phyloP scores from a whole-genome alignment of 75 land plant genomes.

The Pinus tabuliformis region DNA sequence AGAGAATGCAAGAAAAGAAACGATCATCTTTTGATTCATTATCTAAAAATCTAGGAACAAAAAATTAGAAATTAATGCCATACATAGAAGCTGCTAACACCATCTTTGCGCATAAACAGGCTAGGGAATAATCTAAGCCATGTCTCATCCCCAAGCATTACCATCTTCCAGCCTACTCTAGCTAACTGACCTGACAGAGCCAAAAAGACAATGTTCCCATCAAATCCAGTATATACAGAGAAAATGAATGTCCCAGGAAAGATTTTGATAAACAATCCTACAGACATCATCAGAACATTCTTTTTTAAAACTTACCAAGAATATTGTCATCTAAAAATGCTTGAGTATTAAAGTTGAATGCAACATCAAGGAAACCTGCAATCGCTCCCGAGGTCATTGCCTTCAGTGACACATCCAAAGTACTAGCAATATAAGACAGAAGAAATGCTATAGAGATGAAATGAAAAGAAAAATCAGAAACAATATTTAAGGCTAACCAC shows the following conservation, averaged over 20 bases:
- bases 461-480: background rate
- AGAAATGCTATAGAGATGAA: background rate
- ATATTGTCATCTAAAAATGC: constrained; percentile 84
- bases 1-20: background rate
- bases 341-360: constrained; percentile 92
- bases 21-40: background rate
- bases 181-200: constrained; percentile 60
- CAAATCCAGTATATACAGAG: background rate
- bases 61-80: constrained; percentile 9
- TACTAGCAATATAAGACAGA: background rate
- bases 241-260: constrained; percentile 8
- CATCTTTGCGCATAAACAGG: constrained; percentile 77
- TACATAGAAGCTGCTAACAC: constrained; percentile 96
- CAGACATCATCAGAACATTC: background rate
- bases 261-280: background rate
- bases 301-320: constrained; percentile 55
- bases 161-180: constrained; percentile 76
- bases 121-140: constrained; percentile 91
- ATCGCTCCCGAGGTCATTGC: constrained; percentile 94
- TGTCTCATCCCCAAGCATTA: constrained; percentile 95
- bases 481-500: background rate
- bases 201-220: background rate
- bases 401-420: constrained; percentile 25
- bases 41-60: background rate
- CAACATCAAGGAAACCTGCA: constrained; percentile 92